phyloP scores from a whole-genome alignment of 106 monocot species.

The Vanilla planifolia region DNA sequence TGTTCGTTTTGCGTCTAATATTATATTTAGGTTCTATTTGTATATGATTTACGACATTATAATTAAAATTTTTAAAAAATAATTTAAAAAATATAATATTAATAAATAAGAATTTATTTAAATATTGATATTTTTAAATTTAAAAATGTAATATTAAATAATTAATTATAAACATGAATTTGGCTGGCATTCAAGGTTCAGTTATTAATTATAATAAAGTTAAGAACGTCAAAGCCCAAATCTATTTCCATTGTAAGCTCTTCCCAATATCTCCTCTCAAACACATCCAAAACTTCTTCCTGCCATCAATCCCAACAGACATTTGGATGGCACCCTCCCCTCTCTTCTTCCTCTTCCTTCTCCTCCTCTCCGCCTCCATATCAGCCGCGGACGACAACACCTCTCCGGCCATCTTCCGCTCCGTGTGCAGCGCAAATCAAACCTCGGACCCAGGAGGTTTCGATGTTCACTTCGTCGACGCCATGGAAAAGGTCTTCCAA shows the following conservation, averaged over 20 bases:
- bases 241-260: no score
- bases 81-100: no score
- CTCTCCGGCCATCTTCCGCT: constrained; percentile 11
- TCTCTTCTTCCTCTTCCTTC: constrained; percentile 11
- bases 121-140: no score
- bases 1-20: no score
- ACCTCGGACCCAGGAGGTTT: constrained; percentile 11
- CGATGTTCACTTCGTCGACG: constrained; percentile 34
- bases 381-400: not conserved
- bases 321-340: not conserved
- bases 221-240: no score
- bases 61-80: no score
- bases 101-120: no score
- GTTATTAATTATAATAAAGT: not conserved
- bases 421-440: constrained; percentile 17
- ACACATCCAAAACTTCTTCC: not conserved
- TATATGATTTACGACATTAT: no score
- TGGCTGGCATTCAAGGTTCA: not conserved
- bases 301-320: not conserved
- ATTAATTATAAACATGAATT: no score
- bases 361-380: constrained; percentile 1
- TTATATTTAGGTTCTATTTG: no score
- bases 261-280: not conserved
- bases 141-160: no score
- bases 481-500: constrained; percentile 29